Conservation (phyloP, 2,329 filamentous ascomycete genomes). For the Diaporthe ilicicola region DNA sequence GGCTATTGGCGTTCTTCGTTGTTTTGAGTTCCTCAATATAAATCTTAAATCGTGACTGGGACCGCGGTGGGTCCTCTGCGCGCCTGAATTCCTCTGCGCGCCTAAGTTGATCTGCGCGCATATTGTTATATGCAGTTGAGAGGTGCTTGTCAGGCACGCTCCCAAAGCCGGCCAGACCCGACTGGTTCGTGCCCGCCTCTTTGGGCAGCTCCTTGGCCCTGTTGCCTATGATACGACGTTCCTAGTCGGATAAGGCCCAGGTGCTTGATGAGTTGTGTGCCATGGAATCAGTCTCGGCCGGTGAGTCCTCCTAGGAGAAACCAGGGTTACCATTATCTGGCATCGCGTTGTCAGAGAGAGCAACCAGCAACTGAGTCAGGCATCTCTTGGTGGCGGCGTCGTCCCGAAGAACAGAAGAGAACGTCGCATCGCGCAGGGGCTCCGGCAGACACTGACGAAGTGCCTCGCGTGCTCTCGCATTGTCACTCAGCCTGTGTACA, state of each 20-base stretch:
- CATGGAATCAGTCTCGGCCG: constrained; percentile 4
- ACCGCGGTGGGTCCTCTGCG: background rate
- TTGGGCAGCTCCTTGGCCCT: background rate
- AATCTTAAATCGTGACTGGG: background rate
- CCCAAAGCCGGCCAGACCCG: too few relatives aligned
- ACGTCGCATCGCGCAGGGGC: constrained; percentile 97
- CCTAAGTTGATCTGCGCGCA: too few relatives aligned
- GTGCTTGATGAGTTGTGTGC: constrained; percentile 3
- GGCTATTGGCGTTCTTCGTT: background rate
- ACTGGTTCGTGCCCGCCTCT: background rate
- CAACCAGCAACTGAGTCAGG: constrained; percentile 95
- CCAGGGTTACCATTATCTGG: constrained; percentile 40
- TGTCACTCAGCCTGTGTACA: constrained; percentile 82
- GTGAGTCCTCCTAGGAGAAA: constrained; percentile 31
- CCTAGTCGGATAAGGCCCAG: constrained; percentile 17
- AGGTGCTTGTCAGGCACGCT: background rate
- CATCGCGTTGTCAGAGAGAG: constrained; percentile 88
- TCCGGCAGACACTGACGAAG: constrained; percentile 96
- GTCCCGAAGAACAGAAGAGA: constrained; percentile 94
- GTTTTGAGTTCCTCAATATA: background rate
- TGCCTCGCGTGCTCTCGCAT: constrained; percentile 92
- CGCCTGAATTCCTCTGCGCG: too few relatives aligned
- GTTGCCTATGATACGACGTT: background rate
- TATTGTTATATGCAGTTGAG: background rate
- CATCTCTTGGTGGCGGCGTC: constrained; percentile 98